phyloP scores from a whole-genome alignment of 805 yeast species.

The Hanseniaspora nectarophila region DNA sequence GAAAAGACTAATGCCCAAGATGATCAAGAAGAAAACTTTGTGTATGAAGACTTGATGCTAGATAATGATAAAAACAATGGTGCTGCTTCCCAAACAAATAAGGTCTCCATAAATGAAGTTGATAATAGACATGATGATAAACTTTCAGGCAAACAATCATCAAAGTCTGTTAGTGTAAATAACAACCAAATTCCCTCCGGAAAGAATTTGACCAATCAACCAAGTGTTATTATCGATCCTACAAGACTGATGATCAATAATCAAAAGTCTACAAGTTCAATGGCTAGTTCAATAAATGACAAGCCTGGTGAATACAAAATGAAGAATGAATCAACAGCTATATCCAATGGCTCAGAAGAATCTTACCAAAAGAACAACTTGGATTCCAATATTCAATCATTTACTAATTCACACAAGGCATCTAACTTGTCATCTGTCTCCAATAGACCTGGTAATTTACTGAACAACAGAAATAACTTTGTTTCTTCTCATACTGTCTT shows the following conservation, averaged over 20 bases:
- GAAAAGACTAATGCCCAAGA: conserved; percentile 50
- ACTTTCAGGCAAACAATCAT: conserved; percentile 5
- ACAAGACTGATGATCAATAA: conserved; percentile 8
- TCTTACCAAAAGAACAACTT: background rate
- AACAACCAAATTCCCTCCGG: conserved; percentile 1
- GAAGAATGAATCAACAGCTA: background rate
- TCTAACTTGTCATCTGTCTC: conserved; percentile 11
- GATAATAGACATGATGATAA: conserved; percentile 10
- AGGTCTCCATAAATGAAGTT: conserved; percentile 15
- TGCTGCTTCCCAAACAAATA: conserved; percentile 4
- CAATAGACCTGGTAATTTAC: conserved; percentile 11
- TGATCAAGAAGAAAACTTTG: conserved; percentile 90
- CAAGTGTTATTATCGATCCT: conserved; percentile 15
- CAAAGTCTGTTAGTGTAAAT: background rate
- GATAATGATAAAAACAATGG: conserved; percentile 24
- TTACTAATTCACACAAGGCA: background rate
- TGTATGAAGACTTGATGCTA: conserved; percentile 47
- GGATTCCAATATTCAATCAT: background rate
- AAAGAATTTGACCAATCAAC: conserved; percentile 10
- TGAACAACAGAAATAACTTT: conserved; percentile 10
- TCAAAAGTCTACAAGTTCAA: background rate
- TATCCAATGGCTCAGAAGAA: background rate
- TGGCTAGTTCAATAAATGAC: background rate
- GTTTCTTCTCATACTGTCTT: background rate
- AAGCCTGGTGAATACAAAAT: background rate